Conservation (phyloP, 1,139 yeast genomes). For the Taphrina betulina region DNA sequence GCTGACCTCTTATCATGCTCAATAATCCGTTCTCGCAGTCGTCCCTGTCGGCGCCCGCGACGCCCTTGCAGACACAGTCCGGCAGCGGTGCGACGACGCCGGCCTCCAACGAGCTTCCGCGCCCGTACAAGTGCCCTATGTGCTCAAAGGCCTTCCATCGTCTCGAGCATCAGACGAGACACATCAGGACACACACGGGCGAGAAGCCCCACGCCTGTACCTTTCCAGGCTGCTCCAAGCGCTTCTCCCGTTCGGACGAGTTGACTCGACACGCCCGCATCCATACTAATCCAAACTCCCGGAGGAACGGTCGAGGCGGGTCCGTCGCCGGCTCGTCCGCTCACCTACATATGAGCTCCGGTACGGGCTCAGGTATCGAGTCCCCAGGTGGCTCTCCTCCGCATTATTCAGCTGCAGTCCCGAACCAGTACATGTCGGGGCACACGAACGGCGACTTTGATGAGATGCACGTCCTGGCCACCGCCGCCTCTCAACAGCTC, state of each 20-base stretch:
- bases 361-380: conserved; percentile 36
- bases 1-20: conserved; percentile 5
- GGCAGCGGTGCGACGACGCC: conserved; percentile 22
- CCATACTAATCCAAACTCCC: conserved; percentile 47
- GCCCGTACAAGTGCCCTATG: conserved; percentile 89
- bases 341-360: background rate
- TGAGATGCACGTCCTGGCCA: conserved; percentile 74
- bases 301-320: conserved; percentile 15
- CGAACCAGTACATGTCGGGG: conserved; percentile 10
- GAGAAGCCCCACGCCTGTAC: conserved; percentile 90
- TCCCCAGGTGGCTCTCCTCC: conserved; percentile 39
- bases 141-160: conserved; percentile 92
- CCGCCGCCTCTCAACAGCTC: conserved; percentile 78
- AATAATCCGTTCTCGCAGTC: conserved; percentile 21
- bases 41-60: conserved; percentile 8
- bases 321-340: background rate
- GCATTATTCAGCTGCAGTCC: conserved; percentile 29
- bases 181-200: conserved; percentile 92
- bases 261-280: conserved; percentile 84
- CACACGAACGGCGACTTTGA: conserved; percentile 19
- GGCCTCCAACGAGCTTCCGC: conserved; percentile 44
- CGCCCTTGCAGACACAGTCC: conserved; percentile 8
- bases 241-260: conserved; percentile 86
- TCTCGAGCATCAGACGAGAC: conserved; percentile 90
- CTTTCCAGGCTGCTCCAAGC: conserved; percentile 81